Conservation (phyloP, 306 rosid species). For the Geum urbanum region DNA sequence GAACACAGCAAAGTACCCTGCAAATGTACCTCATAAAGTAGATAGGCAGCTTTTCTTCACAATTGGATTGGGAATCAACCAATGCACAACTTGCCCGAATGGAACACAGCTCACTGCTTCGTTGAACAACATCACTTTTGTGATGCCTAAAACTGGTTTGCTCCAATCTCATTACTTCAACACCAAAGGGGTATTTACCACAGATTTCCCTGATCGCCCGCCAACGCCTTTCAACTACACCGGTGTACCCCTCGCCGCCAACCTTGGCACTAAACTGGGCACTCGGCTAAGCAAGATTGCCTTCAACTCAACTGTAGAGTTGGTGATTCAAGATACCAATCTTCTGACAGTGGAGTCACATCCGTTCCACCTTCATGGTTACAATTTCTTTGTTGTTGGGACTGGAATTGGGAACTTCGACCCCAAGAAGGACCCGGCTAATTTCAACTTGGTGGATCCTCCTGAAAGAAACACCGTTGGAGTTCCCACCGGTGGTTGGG, state of each 20-base stretch:
- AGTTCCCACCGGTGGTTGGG: constrained; percentile 36
- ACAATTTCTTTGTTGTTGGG: constrained; percentile 33
- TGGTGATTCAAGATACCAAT: constrained; percentile 33
- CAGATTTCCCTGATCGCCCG: constrained; percentile 30
- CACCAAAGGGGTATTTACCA: constrained; percentile 19
- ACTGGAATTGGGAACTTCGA: constrained; percentile 35
- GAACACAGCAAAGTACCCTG: constrained; percentile 25
- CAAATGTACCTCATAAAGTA: constrained; percentile 29
- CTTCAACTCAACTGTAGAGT: constrained; percentile 28
- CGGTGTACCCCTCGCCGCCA: constrained; percentile 28
- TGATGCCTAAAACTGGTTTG: too few relatives aligned
- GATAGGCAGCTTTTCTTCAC: constrained; percentile 28
- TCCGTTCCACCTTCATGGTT: constrained; percentile 39
- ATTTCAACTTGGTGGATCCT: constrained; percentile 32
- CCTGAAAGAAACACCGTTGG: constrained; percentile 30
- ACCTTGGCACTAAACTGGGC: constrained; percentile 22
- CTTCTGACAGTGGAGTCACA: constrained; percentile 34
- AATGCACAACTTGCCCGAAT: constrained; percentile 27
- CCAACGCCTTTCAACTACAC: constrained; percentile 27
- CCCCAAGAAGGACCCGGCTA: constrained; percentile 26
- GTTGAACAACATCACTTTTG: constrained; percentile 27
- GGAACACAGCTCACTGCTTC: constrained; percentile 28
- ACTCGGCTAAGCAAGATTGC: constrained; percentile 28
- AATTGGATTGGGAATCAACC: constrained; percentile 29
- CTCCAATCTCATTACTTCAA: constrained; percentile 36